Base-by-base conservation (phyloP, 306 rosid species). In the Biancaea sappan region DNA sequence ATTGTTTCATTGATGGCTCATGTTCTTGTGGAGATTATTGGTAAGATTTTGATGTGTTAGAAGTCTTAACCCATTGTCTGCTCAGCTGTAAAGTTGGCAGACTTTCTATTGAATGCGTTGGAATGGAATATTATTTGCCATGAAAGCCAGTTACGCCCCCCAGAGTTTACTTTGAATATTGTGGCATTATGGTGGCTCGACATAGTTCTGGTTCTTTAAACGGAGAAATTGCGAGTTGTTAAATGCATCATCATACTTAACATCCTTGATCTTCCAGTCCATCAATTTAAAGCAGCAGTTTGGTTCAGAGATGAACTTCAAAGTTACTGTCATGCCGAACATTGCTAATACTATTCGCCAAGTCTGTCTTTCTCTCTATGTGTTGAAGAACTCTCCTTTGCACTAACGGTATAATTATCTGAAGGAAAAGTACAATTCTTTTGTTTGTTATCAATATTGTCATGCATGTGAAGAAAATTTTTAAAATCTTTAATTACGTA, bases 21-120 rank as follows among this genome's bases (percentile, higher is more conserved):
- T 87, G 92, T 84, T 87, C 94, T 51, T 89, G 94, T 72, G 81
- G 84, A 32, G 93, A 84, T 70, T 90, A 88, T 83, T 90, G 96
- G 96, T 90, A 51, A 83, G 71, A 22, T 22, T 19, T 28, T 25
- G 72, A 50, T 65, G 52, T 12, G n/a, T 66, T 44, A 34, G 13
- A 66, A 71, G 60, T 41, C 37, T 16, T 16, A 70, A 43, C 46
- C 34, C 52, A 34, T 21, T 7, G 64, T 65, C 61, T 70, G 29
- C 18, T 7, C 46, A 70, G 32, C 74, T 78, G 66, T 56, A 47
- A 46, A 65, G 65, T 43, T 37, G 22, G 16, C 21, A 25, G 71
- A 37, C 51, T 19, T 38, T 51, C 71, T 67, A 44, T 73, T 60
- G 66, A 29, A n/a, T 47, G 53, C 47, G 38, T 58, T 57, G 31